Base-by-base conservation (phyloP, 352 stramenopile species). In the Lagenidium giganteum region DNA sequence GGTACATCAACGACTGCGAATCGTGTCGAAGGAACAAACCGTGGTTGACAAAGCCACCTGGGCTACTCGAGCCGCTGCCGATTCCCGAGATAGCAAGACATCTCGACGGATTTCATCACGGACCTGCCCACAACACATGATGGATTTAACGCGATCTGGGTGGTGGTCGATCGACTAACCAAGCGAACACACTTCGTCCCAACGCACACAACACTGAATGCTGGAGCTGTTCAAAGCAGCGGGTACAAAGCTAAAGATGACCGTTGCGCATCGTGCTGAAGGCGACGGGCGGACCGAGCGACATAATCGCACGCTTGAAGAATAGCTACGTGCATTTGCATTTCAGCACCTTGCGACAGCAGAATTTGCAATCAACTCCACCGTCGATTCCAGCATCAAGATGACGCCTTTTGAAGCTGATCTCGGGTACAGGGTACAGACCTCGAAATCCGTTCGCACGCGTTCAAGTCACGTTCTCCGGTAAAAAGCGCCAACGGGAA, bases 51-150 rank as follows among this genome's bases (percentile, higher is more conserved):
- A 55, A 51, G n/a, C 34, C 53, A 3, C 33, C 40, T 16, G 51
- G 44, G 17, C 24, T 53, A 2, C 32, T 61, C 1, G 27, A 61
- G n/a, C 46, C 41, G 6, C 34, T 61, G 5, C 28, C 40, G 34
- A 17, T 11, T 6, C 2, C 25, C 33, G 18, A 39, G 53, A 5
- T 61, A 42, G 42, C 22, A 14, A 6, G 8, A 61, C 24, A 56
- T 61, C 16, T 33, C 45, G 1, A 61, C 56, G 53, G 45, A 56
- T 16, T 61, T 61, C 25, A 42, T 61, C n/a, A 32, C 40, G 1
- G 37, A 24, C 3, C 42, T 59, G 18, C 39, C 42, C 3, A 21
- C 4, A 5, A 42, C 42, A 6, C n/a, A n/a, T n/a, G 22, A 39
- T 4, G 22, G n/a, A 7, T 39, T 22, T 33, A 25, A 50, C 32